A percentile compares a stretch with the other conserved stretches of the same genome.
Conservation (phyloP, 1,284 basidiomycete genomes). For the Cyathus olla region DNA sequence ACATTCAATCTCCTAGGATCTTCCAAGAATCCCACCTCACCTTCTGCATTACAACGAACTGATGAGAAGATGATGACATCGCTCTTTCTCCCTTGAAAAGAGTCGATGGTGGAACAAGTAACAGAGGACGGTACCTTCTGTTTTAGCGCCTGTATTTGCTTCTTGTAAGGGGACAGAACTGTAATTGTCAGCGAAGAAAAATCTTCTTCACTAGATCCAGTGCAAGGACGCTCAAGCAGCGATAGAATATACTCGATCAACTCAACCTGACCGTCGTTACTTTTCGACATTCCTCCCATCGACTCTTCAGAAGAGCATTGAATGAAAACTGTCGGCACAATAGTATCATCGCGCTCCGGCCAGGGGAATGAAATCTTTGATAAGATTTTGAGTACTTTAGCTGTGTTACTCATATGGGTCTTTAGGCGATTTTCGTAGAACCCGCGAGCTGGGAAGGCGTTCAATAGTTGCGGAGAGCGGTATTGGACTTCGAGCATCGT, state of each 20-base stretch:
- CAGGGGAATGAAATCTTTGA: conserved; percentile 62
- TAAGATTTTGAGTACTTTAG: conserved; percentile 52
- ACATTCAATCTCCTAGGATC: conserved; percentile 91
- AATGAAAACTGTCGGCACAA: conserved; percentile 66
- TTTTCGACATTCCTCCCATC: conserved; percentile 68
- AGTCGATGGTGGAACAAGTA: conserved; percentile 84
- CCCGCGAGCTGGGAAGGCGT: conserved; percentile 67
- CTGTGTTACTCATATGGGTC: conserved; percentile 56
- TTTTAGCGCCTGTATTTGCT: conserved; percentile 61
- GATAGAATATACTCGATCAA: conserved; percentile 56
- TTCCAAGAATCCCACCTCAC: conserved; percentile 90
- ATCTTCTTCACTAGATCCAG: conserved; percentile 12
- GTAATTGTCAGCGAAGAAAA: conserved; percentile 50
- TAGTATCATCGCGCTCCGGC: conserved; percentile 48
- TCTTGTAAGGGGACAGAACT: conserved; percentile 69
- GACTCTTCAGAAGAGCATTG: conserved; percentile 69
- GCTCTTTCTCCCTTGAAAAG: conserved; percentile 95
- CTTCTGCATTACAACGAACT: conserved; percentile 81
- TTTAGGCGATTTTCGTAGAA: conserved; percentile 67
- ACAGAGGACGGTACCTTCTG: conserved; percentile 49
- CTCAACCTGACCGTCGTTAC: conserved; percentile 67
- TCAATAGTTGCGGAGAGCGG: conserved; percentile 67
- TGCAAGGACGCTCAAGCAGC: too few species aligned
- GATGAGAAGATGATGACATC: conserved; percentile 92
- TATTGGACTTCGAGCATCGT: conserved; percentile 79